Base-by-base conservation (phyloP, 192 early-diverging fungal species). In the Radiomyces spectabilis region DNA sequence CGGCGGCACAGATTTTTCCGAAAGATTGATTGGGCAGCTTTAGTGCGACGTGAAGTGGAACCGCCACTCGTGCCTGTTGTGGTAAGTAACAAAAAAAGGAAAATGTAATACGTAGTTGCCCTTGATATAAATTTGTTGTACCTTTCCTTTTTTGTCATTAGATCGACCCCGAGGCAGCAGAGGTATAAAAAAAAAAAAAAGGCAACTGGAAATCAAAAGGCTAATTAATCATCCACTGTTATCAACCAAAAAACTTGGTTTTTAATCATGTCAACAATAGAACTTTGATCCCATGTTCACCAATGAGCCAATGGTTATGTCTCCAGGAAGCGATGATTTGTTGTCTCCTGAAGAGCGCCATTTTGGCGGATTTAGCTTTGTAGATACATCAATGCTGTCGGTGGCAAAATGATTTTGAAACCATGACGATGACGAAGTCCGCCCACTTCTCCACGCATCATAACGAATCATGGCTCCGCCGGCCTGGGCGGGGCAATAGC, bases 1-100 rank as follows among this genome's bases (percentile, higher is more conserved):
- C 65, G 68, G 30, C 63, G 53, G 18, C 87, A 89, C 55, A 73
- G 78, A 30, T 87, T 87, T 65, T 89, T 89, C 66, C 77, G 83
- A 45, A 75, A 77, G 41, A 72, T 87, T 55, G 66, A 85, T 63
- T 89, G 87, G 87, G 66, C 76, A 25, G 50, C 55, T 5, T 40
- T 83, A 30, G 73, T 75, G 15, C 67, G 71, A 32, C 74, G 72
- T 51, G 59, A 83, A 41, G 63, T 79, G 8, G 60, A 61, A 15
- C 85, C 87, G 19, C 87, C 87, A 4, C 85, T 88, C 31, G 63
- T 80, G 0, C 86, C 86, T 10, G 61, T 72, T 37, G 40, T 87
- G 34, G 73, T 75, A 71, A 66, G 66, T 46, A 22, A 0, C 12
- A 9, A 21, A 22, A 29, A 39, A 7, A 29, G 13, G 12, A 25